These are phyloP conservation scores for Phialocephala subalpina DNA, from an alignment of 2,329 filamentous ascomycete species.

Conservation along the genomic window DNA sequence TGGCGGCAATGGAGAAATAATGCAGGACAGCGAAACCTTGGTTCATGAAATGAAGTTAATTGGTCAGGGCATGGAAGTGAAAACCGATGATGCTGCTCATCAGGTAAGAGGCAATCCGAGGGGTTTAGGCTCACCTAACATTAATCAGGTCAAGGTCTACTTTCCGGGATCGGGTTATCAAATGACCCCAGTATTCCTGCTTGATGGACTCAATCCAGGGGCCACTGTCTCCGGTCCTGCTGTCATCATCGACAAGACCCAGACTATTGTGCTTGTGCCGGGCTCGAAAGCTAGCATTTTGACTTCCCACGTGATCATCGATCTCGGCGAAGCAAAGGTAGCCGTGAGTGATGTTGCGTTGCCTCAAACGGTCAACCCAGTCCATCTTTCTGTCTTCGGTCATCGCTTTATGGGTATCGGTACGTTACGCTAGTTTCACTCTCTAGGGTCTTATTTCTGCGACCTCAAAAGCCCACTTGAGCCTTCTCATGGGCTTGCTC, in stretches of 20 bases:
- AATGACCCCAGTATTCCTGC: conserved; percentile 78
- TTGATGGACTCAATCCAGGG: conserved; percentile 75
- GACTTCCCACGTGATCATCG: conserved; percentile 83
- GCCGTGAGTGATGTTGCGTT: conserved; percentile 40
- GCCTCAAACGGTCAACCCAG: conserved; percentile 52
- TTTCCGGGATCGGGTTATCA: conserved; percentile 52
- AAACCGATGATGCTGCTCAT: not conserved
- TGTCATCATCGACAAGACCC: conserved; percentile 84
- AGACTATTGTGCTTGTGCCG: conserved; percentile 89
- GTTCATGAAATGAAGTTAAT: not conserved
- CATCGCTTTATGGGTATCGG: conserved; percentile 72
- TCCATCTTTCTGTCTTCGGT: conserved; percentile 73
- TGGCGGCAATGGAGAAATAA: conserved; percentile 49
- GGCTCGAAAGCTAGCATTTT: conserved; percentile 73
- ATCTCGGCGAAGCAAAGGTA: conserved; percentile 46
- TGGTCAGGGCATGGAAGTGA: not conserved
- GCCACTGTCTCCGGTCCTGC: conserved; percentile 81
- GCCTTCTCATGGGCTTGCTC: too few species aligned
- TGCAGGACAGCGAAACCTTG: not conserved
- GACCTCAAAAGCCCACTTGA: too few species aligned
- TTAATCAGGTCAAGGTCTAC: not conserved
- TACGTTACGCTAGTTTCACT: too few species aligned
- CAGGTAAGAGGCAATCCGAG: not conserved
- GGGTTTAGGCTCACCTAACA: not conserved
- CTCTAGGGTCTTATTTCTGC: too few species aligned